phyloP scores from a whole-genome alignment of 2,329 filamentous ascomycete genomes.

The Alternaria viburni region DNA sequence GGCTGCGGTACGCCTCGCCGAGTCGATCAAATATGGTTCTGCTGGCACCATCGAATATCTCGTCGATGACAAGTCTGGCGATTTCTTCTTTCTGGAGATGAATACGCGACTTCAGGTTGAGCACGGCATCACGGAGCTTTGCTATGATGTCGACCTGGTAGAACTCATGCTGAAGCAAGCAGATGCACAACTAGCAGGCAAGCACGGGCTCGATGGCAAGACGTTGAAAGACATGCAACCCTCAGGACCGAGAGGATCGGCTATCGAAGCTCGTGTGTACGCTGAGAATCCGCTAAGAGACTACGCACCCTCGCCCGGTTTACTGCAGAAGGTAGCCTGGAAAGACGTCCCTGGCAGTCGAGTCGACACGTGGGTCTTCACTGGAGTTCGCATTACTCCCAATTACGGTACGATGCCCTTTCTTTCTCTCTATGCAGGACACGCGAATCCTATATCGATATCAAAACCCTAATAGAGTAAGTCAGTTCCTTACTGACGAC shows the following conservation, averaged over 20 bases:
- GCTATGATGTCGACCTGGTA: constrained; percentile 61
- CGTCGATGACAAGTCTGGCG: constrained; percentile 79
- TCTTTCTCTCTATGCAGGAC: too few species aligned
- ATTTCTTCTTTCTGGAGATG: constrained; percentile 74
- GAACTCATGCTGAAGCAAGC: constrained; percentile 64
- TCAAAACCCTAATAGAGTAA: background rate
- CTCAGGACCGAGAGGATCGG: constrained; percentile 52
- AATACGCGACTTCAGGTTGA: constrained; percentile 66
- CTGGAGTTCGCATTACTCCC: constrained; percentile 63
- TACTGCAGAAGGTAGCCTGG: constrained; percentile 64
- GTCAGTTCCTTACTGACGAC: background rate
- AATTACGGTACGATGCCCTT: constrained; percentile 54
- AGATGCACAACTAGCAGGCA: constrained; percentile 56
- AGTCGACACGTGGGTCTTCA: constrained; percentile 69
- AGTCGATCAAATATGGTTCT: constrained; percentile 72
- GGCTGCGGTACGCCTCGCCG: constrained; percentile 71
- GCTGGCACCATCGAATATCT: constrained; percentile 92
- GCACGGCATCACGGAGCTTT: constrained; percentile 64
- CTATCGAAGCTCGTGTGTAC: constrained; percentile 63
- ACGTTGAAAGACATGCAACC: constrained; percentile 54
- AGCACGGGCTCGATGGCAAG: constrained; percentile 52
- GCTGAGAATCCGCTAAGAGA: constrained; percentile 65
- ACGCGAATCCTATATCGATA: background rate
- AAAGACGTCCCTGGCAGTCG: constrained; percentile 57
- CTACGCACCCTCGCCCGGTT: constrained; percentile 65